These are phyloP conservation scores for Rossbeevera mucosa DNA, from an alignment of 768 basidiomycete genomes.

Conservation along the genomic window DNA sequence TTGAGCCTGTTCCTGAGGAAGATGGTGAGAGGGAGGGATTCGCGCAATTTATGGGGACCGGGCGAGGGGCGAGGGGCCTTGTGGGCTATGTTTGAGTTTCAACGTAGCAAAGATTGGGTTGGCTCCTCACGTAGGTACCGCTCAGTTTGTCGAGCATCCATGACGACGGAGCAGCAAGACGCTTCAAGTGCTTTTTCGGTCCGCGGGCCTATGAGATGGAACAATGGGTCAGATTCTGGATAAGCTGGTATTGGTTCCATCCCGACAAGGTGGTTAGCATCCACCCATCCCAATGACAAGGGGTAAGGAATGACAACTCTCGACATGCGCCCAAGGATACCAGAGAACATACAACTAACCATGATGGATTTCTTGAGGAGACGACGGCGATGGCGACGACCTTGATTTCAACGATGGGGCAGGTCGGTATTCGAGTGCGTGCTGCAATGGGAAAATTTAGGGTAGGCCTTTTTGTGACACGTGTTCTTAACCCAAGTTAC, in stretches of 20 bases:
- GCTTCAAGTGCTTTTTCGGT: slow-evolving; percentile 99
- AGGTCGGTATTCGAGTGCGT: not conserved
- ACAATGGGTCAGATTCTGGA: slow-evolving; percentile 13
- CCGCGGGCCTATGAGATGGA: slow-evolving; percentile 71
- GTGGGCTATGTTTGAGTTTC: slow-evolving; percentile 11
- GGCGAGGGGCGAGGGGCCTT: slow-evolving; percentile 95
- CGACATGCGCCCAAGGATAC: not conserved
- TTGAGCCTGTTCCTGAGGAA: slow-evolving; percentile 99
- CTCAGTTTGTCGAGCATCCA: slow-evolving; percentile 99
- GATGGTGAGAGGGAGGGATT: slow-evolving; percentile 94
- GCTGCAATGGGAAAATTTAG: slow-evolving; percentile 14
- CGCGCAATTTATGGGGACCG: slow-evolving; percentile 98
- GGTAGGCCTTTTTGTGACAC: slow-evolving; percentile 21
- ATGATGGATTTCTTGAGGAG: slow-evolving; percentile 30
- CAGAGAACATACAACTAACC: slow-evolving; percentile 24
- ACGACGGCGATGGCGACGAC: slow-evolving; percentile 17
- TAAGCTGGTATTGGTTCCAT: slow-evolving; percentile 14
- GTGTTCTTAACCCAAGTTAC: slow-evolving; percentile 9
- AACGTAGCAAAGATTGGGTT: not conserved
- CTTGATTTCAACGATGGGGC: slow-evolving; percentile 20
- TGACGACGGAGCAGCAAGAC: slow-evolving; percentile 92
- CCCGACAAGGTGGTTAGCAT: slow-evolving; percentile 19
- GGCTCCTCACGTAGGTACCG: slow-evolving; percentile 77
- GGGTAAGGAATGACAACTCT: not conserved
- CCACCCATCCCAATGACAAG: slow-evolving; percentile 21